Conservation (phyloP, 2,329 filamentous ascomycete species). For the Stachybotrys chlorohalonatus region DNA sequence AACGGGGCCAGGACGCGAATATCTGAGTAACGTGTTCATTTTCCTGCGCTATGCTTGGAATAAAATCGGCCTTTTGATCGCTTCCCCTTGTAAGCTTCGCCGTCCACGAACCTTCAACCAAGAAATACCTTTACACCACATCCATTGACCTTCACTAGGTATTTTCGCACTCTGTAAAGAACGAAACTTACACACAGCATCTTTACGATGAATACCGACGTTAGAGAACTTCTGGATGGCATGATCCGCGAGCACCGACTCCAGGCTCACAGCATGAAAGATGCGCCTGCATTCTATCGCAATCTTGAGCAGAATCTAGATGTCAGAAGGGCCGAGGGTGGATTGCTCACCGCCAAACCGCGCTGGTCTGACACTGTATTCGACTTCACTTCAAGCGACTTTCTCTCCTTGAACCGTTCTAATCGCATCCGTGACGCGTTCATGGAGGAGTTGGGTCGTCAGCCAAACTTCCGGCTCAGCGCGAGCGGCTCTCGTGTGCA, state of each 20-base stretch:
- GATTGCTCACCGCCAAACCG: neutral
- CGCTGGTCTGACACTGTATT: neutral
- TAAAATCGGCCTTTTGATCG: no score
- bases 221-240: no score
- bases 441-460: neutral
- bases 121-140: no score
- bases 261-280: neutral
- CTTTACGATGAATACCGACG: no score
- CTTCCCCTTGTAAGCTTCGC: no score
- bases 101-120: no score
- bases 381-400: conserved; percentile 1
- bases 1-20: no score
- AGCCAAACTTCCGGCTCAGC: neutral
- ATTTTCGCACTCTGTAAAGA: no score
- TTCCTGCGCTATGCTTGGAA: no score
- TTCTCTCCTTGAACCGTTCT: neutral
- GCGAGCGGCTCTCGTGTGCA: neutral
- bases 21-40: no score
- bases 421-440: neutral
- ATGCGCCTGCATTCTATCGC: conserved; percentile 1
- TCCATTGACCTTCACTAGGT: no score
- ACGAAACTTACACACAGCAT: no score
- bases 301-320: conserved; percentile 2
- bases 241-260: neutral
- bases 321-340: neutral